Percentiles rank a stretch among this genome's conserved stretches.
These are phyloP conservation scores for Beauveria varroae DNA, from an alignment of 2,329 filamentous ascomycete genomes.

Conservation along the genomic window DNA sequence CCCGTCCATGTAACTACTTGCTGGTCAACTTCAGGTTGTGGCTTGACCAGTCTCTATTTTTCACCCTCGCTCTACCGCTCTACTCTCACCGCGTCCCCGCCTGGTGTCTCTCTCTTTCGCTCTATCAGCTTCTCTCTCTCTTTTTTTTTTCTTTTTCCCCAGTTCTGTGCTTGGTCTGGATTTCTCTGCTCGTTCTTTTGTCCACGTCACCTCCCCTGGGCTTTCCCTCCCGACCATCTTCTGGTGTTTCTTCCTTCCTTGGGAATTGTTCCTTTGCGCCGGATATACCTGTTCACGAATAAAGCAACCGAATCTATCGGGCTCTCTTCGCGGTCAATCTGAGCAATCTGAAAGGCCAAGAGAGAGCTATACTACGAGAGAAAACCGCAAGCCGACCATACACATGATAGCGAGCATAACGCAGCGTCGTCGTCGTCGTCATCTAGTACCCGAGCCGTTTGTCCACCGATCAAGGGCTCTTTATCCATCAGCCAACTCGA, in stretches of 20 bases:
- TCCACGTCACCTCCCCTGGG: neutral
- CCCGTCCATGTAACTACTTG: neutral
- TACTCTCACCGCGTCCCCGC: neutral
- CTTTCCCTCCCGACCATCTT: neutral
- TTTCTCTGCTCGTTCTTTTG: neutral
- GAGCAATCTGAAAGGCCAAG: neutral
- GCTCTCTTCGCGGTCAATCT: neutral
- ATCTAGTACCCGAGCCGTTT: neutral
- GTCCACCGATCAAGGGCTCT: no score
- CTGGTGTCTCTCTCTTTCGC: slow-evolving; percentile 8
- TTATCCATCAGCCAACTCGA: neutral
- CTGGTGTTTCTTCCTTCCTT: neutral
- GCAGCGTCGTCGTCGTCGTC: neutral
- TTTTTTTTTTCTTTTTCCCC: neutral
- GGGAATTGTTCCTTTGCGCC: no score
- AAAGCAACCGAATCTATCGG: neutral
- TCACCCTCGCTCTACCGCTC: neutral
- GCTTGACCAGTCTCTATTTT: neutral
- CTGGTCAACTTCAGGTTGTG: slow-evolving; percentile 3
- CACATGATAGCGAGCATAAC: neutral
- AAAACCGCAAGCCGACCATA: neutral
- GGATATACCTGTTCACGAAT: neutral
- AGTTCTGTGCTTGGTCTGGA: neutral
- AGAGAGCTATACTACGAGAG: neutral
- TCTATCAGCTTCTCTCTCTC: neutral